Evolutionary conservation across 176 grass and related monocot genomes (phyloP), one percentile per base, ranked within the genome.

Genomic region (Carex littledalei): DNA sequence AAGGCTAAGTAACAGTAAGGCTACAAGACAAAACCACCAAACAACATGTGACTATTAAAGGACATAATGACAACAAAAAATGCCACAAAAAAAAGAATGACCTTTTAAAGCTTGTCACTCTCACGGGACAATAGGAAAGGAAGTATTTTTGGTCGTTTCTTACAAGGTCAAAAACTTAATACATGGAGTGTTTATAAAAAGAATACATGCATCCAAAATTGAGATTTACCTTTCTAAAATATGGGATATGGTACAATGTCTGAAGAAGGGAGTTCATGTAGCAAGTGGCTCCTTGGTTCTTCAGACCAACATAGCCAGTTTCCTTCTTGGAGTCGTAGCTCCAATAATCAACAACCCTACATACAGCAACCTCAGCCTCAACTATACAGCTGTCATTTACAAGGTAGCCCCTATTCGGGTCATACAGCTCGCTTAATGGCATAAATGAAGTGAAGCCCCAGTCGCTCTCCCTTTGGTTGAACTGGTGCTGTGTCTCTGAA

Each of bases 251-350:
- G 78, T 99, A 99, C 53, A 99, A 50, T 16, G 93, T 99, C 84
- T 99, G 97, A 81, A 99, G 93, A 89, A 99, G 97, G 84, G 97
- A 99, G 78, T 99, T 99, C 97, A 96, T 99, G 83, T 99, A 99
- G 81, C 97, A 99, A 61, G 97, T 99, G 72, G 97, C 97, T 63
- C 97, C 97, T 88, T 99, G 93, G 88, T 99, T 99, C 87, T 99
- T 99, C n/a, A 99, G 97, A 88, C 97, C 97, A 89, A 99, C 93
- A 87, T 55, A 99, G 66, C 97, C 93, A 24, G 97, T 99, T 89
- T 99, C 93, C 82, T 99, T 96, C 89, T 99, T 99, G 35, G 97
- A 99, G 84, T 96, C 97, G 80, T 99, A 94, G 85, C 89, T 96
- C 93, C 93, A 95, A 76, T 99, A 99, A 78, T 99, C 97, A 85